Evolutionary conservation across 2,329 filamentous ascomycete genomes (phyloP), one percentile per base, ranked within the genome.

Genomic region (Ascomycota sp.): DNA sequence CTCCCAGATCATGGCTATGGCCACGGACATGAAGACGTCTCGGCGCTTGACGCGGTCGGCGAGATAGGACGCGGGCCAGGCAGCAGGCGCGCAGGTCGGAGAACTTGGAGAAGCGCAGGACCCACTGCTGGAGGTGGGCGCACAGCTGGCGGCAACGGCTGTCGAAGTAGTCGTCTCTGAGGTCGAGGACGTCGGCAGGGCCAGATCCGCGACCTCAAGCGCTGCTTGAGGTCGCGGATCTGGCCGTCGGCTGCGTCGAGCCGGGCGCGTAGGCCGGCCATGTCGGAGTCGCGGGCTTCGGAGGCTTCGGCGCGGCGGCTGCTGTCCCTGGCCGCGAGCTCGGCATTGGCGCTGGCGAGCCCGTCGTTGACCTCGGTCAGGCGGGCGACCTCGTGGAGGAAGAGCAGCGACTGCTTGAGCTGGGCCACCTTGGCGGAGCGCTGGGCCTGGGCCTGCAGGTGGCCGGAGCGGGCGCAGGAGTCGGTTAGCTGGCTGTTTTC

Each of bases 1-100:
- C 53, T 98, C 89, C 85, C 85, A 98, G 30, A 98, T 75, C 83
- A 98, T 94, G 36, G 79, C 89, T 85, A 95, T 95, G 32, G 86
- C 81, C 52, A 98, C 83, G 23, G 83, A 89, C 82, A 95, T 94
- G 63, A 98, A 94, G 34, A 95, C 75, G 50, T 95, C 86, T 35
- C 86, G 74, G 36, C 89, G 75, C 44, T 69, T 75, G 32, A 94
- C 77, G 24, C 91, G 79, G 46, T 93, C 81, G 33, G 77, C 75
- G 45, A 98, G 71, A 47, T 94, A 80, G 35, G 63, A 73, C 8
- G 83, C 85, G n/a, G n/a, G n/a, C n/a, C 35, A 81, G 56, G 33
- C 82, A 79, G 50, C 83, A 94, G 33, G 80, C 69, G 41, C 80
- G 76, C 58, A 83, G 81, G 53, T 95, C 86, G 29, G 85, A 95